Conservation (phyloP, 2,329 filamentous ascomycete genomes). For the Spiromastix sp. region DNA sequence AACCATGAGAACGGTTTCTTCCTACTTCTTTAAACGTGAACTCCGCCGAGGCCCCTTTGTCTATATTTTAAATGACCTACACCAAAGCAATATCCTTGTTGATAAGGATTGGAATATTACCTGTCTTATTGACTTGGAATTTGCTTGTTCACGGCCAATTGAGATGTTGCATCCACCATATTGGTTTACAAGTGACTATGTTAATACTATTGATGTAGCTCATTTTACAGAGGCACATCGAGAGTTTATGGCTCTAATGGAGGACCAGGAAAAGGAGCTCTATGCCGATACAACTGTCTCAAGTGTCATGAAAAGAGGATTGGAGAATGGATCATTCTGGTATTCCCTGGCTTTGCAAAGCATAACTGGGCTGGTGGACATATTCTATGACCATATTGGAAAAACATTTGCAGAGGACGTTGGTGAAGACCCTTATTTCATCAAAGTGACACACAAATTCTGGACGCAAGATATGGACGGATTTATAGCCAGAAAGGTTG, state of each 20-base stretch:
- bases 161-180: slow-evolving; percentile 20
- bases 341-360: slow-evolving; percentile 1
- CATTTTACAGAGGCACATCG: slow-evolving; percentile 5
- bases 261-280: slow-evolving; percentile 5
- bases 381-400: slow-evolving; percentile 1
- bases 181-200: slow-evolving; percentile 17
- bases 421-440: slow-evolving; percentile 11
- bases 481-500: slow-evolving; percentile 4
- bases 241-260: slow-evolving; percentile 10
- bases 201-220: slow-evolving; percentile 12
- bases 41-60: slow-evolving; percentile 26
- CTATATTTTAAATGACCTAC: slow-evolving; percentile 29
- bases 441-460: slow-evolving; percentile 13
- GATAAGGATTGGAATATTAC: slow-evolving; percentile 22
- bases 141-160: slow-evolving; percentile 20
- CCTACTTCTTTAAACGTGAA: slow-evolving; percentile 20
- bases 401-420: slow-evolving; percentile 11
- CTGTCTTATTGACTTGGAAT: slow-evolving; percentile 3
- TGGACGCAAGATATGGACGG: slow-evolving; percentile 12
- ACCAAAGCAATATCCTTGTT: slow-evolving; percentile 29
- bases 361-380: not conserved
- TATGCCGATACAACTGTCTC: not conserved
- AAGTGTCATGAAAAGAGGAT: slow-evolving; percentile 4
- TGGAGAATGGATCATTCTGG: slow-evolving; percentile 1
- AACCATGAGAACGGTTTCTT: slow-evolving; percentile 20